phyloP scores from a whole-genome alignment of 2,329 filamentous ascomycete species.

The Nigrospora osmanthi region DNA sequence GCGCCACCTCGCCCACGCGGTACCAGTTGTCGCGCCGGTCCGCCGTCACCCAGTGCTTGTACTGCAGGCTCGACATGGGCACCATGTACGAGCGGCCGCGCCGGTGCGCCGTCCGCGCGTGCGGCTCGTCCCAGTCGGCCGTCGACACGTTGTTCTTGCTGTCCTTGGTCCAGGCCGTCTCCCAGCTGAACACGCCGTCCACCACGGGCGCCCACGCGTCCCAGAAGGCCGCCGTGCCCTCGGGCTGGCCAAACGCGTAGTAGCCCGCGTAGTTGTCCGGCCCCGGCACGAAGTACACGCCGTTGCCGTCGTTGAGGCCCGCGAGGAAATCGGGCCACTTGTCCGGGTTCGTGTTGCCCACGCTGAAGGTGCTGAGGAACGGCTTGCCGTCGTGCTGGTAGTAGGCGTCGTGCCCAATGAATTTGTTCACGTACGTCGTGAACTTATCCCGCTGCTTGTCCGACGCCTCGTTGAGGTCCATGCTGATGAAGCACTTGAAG shows the following conservation, averaged over 20 bases:
- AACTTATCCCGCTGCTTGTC: slow-evolving; percentile 14
- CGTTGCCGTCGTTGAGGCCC: slow-evolving; percentile 8
- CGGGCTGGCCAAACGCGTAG: slow-evolving; percentile 15
- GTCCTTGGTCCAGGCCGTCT: slow-evolving; percentile 24
- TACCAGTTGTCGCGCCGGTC: slow-evolving; percentile 15
- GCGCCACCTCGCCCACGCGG: slow-evolving; percentile 22
- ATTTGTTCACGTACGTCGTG: slow-evolving; percentile 14
- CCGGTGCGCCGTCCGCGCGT: slow-evolving; percentile 12
- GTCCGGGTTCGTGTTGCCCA: slow-evolving; percentile 13
- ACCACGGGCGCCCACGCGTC: slow-evolving; percentile 10
- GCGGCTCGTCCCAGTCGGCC: slow-evolving; percentile 10
- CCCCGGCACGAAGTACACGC: slow-evolving; percentile 25
- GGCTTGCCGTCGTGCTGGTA: slow-evolving; percentile 16
- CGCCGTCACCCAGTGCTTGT: slow-evolving; percentile 20
- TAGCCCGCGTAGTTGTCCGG: slow-evolving; percentile 21
- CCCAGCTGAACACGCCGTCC: slow-evolving; percentile 29
- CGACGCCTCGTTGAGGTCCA: slow-evolving; percentile 19
- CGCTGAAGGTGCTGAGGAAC: slow-evolving; percentile 22
- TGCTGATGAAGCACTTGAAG: slow-evolving; percentile 28
- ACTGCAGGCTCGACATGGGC: slow-evolving; percentile 22
- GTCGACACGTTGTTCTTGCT: slow-evolving; percentile 17
- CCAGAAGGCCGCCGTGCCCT: slow-evolving; percentile 20
- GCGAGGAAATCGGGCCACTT: slow-evolving; percentile 17
- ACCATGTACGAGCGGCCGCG: slow-evolving; percentile 26
- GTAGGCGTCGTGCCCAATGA: slow-evolving; percentile 18